Percentiles rank a stretch among this genome's conserved stretches.
Conservation (phyloP, 2,329 filamentous ascomycete genomes). For the Tolypocladium pustulatum region DNA sequence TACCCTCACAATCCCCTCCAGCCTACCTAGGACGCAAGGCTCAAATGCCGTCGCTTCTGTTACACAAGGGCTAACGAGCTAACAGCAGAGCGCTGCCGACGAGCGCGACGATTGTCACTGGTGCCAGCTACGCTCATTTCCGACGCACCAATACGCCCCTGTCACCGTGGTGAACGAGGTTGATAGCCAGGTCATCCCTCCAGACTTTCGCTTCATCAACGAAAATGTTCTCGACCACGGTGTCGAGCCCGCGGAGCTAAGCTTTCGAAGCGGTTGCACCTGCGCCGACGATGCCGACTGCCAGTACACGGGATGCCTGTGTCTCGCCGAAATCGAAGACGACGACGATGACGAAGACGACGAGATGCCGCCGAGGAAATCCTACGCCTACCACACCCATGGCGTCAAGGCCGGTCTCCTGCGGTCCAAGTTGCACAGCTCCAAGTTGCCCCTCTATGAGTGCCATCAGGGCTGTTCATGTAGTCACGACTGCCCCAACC, state of each 20-base stretch:
- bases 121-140: conserved; percentile 49
- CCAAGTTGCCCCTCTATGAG: conserved; percentile 62
- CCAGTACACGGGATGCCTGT: conserved; percentile 57
- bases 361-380: conserved; percentile 19
- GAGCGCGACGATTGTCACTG: conserved; percentile 43
- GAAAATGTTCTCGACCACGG: conserved; percentile 47
- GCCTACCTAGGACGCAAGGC: too few species aligned
- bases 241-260: conserved; percentile 47
- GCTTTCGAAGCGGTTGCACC: conserved; percentile 58
- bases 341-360: conserved; percentile 37
- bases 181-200: conserved; percentile 45
- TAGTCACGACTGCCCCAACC: conserved; percentile 54
- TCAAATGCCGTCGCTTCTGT: neutral
- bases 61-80: neutral
- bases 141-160: conserved; percentile 35
- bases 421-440: conserved; percentile 38
- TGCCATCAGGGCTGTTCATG: conserved; percentile 67
- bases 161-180: conserved; percentile 56
- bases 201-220: conserved; percentile 59
- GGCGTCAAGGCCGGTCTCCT: conserved; percentile 43
- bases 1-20: conserved; percentile 6
- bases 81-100: conserved; percentile 19
- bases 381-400: conserved; percentile 54
- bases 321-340: conserved; percentile 52
- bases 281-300: conserved; percentile 55